Evolutionary conservation across 1,284 basidiomycete genomes (phyloP).

Genomic region (Inonotus obliquus): DNA sequence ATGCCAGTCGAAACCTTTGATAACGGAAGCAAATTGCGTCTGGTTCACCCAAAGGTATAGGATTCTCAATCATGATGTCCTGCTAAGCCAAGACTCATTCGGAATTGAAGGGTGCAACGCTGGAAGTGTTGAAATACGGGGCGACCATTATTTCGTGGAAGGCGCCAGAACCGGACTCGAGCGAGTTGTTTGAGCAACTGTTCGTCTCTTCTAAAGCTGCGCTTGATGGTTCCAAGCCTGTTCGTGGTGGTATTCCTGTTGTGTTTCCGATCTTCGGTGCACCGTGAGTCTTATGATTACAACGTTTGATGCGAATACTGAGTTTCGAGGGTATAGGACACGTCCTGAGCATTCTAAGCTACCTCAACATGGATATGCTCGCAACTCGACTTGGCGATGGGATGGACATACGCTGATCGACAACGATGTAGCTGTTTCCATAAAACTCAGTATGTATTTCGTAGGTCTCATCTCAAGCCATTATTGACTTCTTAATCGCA

Average conservation of each 20-base stretch:
- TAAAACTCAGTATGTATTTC: constrained; percentile 62
- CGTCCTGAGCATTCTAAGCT: constrained; percentile 71
- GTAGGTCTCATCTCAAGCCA: neutral
- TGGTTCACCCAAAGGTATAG: constrained; percentile 22
- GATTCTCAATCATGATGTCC: neutral
- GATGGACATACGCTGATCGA: constrained; percentile 58
- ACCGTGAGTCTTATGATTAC: constrained; percentile 32
- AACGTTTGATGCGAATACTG: neutral
- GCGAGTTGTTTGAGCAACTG: constrained; percentile 55
- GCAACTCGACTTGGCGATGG: constrained; percentile 68
- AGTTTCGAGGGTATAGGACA: constrained; percentile 21
- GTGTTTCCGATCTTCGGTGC: constrained; percentile 86
- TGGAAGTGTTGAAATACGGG: constrained; percentile 72
- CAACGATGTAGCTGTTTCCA: constrained; percentile 64
- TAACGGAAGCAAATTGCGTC: constrained; percentile 7
- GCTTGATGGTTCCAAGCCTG: constrained; percentile 68
- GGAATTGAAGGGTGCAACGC: constrained; percentile 57
- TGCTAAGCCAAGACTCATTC: neutral
- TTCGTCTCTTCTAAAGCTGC: constrained; percentile 75
- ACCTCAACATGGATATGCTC: constrained; percentile 81
- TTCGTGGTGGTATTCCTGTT: constrained; percentile 82
- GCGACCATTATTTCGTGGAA: constrained; percentile 83
- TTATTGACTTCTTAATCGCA: constrained; percentile 1
- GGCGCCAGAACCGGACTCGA: constrained; percentile 35
- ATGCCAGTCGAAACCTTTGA: constrained; percentile 15